Percentiles rank a stretch among this genome's conserved stretches.
phyloP scores from a whole-genome alignment of 208 protist species.

The Angomonas ambiguus region DNA sequence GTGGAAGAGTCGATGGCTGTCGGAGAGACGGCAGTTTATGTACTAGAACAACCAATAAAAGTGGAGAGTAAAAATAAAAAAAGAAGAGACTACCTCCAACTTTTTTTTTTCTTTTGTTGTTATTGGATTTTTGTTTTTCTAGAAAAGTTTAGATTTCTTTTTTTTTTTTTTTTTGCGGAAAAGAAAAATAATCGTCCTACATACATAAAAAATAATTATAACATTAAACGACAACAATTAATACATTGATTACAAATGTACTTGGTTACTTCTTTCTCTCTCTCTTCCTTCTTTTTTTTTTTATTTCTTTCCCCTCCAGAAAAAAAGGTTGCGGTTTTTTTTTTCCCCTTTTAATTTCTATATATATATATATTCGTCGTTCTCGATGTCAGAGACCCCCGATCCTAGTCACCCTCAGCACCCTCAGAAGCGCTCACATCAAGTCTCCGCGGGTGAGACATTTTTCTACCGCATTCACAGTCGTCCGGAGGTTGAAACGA shows the following conservation, averaged over 20 bases:
- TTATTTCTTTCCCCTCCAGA: slow-evolving; percentile 14
- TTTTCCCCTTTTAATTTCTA: not conserved
- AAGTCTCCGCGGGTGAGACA: slow-evolving; percentile 68
- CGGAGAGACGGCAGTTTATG: not conserved
- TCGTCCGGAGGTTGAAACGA: slow-evolving; percentile 74
- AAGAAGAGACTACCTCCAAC: too few relatives aligned
- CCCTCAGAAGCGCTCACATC: slow-evolving; percentile 30
- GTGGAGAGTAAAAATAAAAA: too few relatives aligned
- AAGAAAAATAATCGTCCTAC: too few relatives aligned
- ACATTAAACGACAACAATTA: too few relatives aligned
- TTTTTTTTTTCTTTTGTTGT: slow-evolving; percentile 14
- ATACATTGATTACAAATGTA: too few relatives aligned
- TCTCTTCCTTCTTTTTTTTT: not conserved
- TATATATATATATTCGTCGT: not conserved
- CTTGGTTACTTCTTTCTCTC: too few relatives aligned
- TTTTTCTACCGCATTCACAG: slow-evolving; percentile 82
- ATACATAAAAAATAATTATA: too few relatives aligned
- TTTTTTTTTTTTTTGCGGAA: slow-evolving; percentile 1
- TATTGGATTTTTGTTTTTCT: slow-evolving; percentile 1
- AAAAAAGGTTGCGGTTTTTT: too few relatives aligned
- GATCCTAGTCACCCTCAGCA: not conserved
- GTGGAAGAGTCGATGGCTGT: not conserved
- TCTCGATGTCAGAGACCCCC: not conserved
- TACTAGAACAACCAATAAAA: not conserved
- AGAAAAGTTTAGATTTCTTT: not conserved